A percentile compares a stretch with the other conserved stretches of the same genome.
Evolutionary conservation across 1,284 basidiomycete species (phyloP).

Genomic region (Ceratobasidium papillatum): DNA sequence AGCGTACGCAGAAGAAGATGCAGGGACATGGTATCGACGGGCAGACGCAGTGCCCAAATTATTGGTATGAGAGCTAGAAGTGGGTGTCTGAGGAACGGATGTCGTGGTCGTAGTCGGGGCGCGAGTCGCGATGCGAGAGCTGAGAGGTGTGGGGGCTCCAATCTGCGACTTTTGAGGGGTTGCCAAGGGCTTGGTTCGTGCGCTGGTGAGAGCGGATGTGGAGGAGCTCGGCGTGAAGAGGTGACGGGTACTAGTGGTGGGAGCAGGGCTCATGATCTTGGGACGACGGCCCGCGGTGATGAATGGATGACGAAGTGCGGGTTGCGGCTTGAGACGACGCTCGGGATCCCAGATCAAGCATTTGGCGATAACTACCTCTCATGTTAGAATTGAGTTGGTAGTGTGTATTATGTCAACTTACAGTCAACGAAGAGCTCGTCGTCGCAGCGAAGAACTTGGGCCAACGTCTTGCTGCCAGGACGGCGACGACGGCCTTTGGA

Average conservation of each 20-base stretch:
- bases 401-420: slow-evolving; percentile 56
- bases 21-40: slow-evolving; percentile 40
- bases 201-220: slow-evolving; percentile 53
- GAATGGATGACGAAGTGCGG: slow-evolving; percentile 92
- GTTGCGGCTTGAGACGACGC: slow-evolving; percentile 91
- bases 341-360: slow-evolving; percentile 99
- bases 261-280: slow-evolving; percentile 55
- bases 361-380: slow-evolving; percentile 77
- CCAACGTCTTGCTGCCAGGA: slow-evolving; percentile 89
- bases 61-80: slow-evolving; percentile 33
- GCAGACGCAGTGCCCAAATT: slow-evolving; percentile 31
- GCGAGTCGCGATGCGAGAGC: slow-evolving; percentile 69
- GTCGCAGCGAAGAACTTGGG: slow-evolving; percentile 86
- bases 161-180: slow-evolving; percentile 88
- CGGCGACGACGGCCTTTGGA: slow-evolving; percentile 94
- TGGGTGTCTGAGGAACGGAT: slow-evolving; percentile 39
- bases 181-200: slow-evolving; percentile 59
- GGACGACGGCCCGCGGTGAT: slow-evolving; percentile 67
- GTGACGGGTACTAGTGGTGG: slow-evolving; percentile 60
- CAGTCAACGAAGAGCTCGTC: slow-evolving; percentile 87
- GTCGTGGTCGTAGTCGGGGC: slow-evolving; percentile 58
- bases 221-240: slow-evolving; percentile 64
- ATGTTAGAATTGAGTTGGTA: slow-evolving; percentile 53
- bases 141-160: slow-evolving; percentile 82
- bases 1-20: slow-evolving; percentile 32